Evolutionary conservation across 2,329 filamentous ascomycete species (phyloP), one percentile per base, ranked within the genome.

Genomic region (Teratosphaeria viscida): DNA sequence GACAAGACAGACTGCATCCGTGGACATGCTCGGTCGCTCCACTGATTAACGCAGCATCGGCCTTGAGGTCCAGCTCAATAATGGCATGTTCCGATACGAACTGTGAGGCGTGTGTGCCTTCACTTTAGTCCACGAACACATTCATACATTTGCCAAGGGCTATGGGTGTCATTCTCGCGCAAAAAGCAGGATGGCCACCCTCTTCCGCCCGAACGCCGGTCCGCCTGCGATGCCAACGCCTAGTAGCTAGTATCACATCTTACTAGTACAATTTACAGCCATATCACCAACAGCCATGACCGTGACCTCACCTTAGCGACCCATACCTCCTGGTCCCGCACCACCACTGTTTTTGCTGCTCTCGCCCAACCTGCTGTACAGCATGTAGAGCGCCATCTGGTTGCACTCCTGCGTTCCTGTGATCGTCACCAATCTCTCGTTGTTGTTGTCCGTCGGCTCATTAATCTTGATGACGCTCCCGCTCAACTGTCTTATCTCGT

Each of bases 391-490:
- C n/a, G 94, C 94, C 92, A 99, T 97, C 71, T 96, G 90, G 78
- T 99, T 99, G 80, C 91, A 96, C 77, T 99, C 94, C 69, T 95
- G 91, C 5, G 94, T 97, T 65, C 94, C 94, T 1, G 94, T 96
- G 67, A 99, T 95, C 16, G 94, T 99, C 60, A 99, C 94, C 61
- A 99, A 80, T 63, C 94, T 87, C 79, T 99, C 94, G 71, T 97
- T 99, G 81, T 90, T 97, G 77, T 95, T 97, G 75, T 97, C 94
- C 74, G 96, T 94, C 1, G 94, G 94, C 74, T 99, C 94, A 73
- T 99, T 97, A 81, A 99, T 99, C 81, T 99, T 99, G 76, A 99
- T 97, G 54, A 99, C 92, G 77, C 92, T 97, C 67, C 92, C 94
- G 74, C 89, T 95, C 68, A 99, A 85, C 74, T 96, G 91, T 67